These are phyloP conservation scores for Solanum dulcamara DNA, from an alignment of 257 asterid genomes.

Conservation along the genomic window DNA sequence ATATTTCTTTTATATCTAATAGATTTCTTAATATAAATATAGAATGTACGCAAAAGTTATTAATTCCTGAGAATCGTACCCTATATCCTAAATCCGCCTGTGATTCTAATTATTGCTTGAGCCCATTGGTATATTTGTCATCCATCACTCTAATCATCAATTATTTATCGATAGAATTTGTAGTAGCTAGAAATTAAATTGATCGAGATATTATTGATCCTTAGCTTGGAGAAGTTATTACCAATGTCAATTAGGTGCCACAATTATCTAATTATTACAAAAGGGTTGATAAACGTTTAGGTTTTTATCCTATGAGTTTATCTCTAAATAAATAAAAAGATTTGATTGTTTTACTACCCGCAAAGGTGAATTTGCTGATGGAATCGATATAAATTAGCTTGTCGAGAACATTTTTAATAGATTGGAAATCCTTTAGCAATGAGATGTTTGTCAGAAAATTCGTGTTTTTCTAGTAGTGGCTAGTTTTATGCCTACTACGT, in stretches of 20 bases:
- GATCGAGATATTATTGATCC: not conserved
- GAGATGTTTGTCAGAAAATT: not conserved
- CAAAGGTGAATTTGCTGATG: not conserved
- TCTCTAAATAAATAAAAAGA: not conserved
- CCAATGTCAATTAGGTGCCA: not conserved
- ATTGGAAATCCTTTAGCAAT: not conserved
- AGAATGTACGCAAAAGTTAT: not conserved
- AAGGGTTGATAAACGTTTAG: not conserved
- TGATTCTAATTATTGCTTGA: not conserved
- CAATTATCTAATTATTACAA: not conserved
- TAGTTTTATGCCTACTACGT: not conserved
- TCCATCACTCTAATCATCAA: not conserved
- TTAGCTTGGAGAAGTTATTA: not conserved
- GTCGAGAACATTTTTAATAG: not conserved
- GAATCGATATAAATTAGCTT: not conserved
- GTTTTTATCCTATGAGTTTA: not conserved
- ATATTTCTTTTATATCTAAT: too few species aligned
- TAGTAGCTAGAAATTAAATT: not conserved
- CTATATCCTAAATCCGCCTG: not conserved
- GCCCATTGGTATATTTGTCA: not conserved
- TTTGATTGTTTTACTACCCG: not conserved
- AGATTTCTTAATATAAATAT: not conserved
- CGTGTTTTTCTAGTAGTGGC: not conserved
- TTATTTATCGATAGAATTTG: not conserved
- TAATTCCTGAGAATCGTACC: fast-evolving